Evolutionary conservation across 2,329 filamentous ascomycete species (phyloP).

Genomic region (Scytalidium lignicola): DNA sequence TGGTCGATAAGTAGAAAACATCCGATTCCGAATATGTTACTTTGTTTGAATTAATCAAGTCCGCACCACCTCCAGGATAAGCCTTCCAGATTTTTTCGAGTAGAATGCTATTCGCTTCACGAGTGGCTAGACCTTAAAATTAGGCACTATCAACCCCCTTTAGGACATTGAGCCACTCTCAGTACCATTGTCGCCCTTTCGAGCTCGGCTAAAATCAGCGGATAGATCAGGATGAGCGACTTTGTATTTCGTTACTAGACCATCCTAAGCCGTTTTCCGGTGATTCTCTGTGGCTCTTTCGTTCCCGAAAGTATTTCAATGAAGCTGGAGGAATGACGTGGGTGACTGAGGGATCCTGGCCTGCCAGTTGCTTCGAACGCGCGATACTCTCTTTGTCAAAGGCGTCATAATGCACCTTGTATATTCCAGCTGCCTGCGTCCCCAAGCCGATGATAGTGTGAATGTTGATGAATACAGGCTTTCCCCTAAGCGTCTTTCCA

Average conservation of each 20-base stretch:
- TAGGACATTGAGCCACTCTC: too few species aligned
- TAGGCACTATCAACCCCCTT: too few species aligned
- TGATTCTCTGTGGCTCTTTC: too few species aligned
- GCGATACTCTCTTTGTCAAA: conserved; percentile 12
- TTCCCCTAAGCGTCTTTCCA: conserved; percentile 32
- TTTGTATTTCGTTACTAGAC: conserved; percentile 40
- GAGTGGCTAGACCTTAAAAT: too few species aligned
- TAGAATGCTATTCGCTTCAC: too few species aligned
- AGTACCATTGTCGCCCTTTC: too few species aligned
- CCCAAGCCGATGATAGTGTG: conserved; percentile 43
- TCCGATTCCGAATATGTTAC: too few species aligned
- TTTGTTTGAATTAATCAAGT: too few species aligned
- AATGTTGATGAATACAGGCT: conserved; percentile 47
- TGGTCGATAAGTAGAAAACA: too few species aligned
- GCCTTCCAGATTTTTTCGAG: too few species aligned
- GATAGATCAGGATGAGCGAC: conserved; percentile 41
- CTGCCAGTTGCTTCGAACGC: conserved; percentile 32
- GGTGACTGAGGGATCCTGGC: conserved; percentile 32
- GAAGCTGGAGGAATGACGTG: conserved; percentile 38
- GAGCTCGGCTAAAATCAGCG: too few species aligned
- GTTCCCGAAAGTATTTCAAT: conserved; percentile 44
- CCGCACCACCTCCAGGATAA: too few species aligned
- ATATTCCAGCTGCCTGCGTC: conserved; percentile 18
- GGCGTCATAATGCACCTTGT: conserved; percentile 24
- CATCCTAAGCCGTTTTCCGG: conserved; percentile 36